Evolutionary conservation across 163 green algal species (phyloP).

Genomic region (Chlorella variabilis): DNA sequence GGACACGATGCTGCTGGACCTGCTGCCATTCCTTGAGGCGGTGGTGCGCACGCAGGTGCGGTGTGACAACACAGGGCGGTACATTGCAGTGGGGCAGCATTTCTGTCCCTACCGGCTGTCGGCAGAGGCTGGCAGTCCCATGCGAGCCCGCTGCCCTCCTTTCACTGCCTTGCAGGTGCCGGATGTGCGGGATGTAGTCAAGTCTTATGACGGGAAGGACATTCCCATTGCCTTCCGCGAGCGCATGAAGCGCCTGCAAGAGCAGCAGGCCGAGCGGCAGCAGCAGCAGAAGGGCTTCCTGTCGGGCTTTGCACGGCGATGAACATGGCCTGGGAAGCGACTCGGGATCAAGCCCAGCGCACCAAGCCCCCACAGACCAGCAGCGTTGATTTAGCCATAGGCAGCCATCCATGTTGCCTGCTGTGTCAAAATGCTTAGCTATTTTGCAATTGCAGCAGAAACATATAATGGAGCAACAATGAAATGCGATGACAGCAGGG

Average conservation of each 20-base stretch:
- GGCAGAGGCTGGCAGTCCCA: too few relatives aligned
- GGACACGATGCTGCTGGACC: conserved; percentile 92
- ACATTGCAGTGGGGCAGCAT: too few relatives aligned
- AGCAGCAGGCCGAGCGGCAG: conserved; percentile 46
- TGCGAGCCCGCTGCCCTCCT: background rate
- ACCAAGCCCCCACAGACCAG: too few relatives aligned
- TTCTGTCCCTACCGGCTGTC: too few relatives aligned
- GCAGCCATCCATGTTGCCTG: too few relatives aligned
- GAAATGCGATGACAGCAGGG: too few relatives aligned
- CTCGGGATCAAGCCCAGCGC: too few relatives aligned
- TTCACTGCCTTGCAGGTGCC: conserved; percentile 27
- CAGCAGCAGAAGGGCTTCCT: conserved; percentile 23
- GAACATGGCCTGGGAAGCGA: too few relatives aligned
- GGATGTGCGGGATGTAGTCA: conserved; percentile 78
- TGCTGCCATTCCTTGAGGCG: conserved; percentile 95
- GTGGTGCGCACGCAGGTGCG: conserved; percentile 62
- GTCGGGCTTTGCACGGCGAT: conserved; percentile 1
- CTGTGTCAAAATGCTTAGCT: too few relatives aligned
- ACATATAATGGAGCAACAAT: too few relatives aligned
- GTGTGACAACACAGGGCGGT: background rate
- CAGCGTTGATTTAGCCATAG: background rate
- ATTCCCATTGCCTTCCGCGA: conserved; percentile 82
- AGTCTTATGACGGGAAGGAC: conserved; percentile 84
- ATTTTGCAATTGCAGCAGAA: too few relatives aligned
- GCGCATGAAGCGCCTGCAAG: conserved; percentile 68